Evolutionary conservation across 192 early-diverging fungal species (phyloP).

Genomic region (Coemansia sp.): DNA sequence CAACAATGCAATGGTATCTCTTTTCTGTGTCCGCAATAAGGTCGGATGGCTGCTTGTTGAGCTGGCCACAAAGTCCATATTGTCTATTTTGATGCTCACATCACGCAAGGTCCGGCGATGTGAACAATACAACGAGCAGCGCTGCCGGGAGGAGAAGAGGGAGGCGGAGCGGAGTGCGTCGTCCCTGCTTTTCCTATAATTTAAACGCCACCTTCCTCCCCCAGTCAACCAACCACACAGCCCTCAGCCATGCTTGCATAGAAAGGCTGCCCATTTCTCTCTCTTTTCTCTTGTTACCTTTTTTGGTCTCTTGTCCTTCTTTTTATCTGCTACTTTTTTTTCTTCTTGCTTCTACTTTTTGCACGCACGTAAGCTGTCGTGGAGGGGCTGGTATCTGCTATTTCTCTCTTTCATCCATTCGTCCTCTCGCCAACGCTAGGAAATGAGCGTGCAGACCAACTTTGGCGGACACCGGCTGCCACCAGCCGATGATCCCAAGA

Average conservation of each 20-base stretch:
- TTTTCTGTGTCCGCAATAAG: too few relatives aligned
- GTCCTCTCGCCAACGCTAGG: neutral
- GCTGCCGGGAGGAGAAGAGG: neutral
- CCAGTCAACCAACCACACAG: too few relatives aligned
- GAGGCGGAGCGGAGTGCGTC: too few relatives aligned
- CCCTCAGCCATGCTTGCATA: too few relatives aligned
- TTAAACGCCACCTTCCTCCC: too few relatives aligned
- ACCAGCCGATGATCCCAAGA: slow-evolving; percentile 13
- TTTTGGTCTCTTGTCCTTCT: neutral
- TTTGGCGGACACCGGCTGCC: slow-evolving; percentile 12
- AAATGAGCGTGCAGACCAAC: slow-evolving; percentile 6
- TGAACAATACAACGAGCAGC: neutral
- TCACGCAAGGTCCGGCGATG: too few relatives aligned
- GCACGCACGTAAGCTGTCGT: neutral
- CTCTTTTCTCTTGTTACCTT: neutral
- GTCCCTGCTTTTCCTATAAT: too few relatives aligned
- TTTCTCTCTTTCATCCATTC: slow-evolving; percentile 1
- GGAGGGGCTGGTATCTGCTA: neutral
- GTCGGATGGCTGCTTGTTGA: too few relatives aligned
- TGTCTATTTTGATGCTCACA: too few relatives aligned
- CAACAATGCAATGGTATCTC: too few relatives aligned
- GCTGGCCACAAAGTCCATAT: too few relatives aligned
- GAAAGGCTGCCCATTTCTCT: neutral
- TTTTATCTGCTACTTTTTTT: too few relatives aligned
- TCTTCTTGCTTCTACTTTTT: neutral